These are phyloP conservation scores for Lecanicillium sp. DNA, from an alignment of 2,329 filamentous ascomycete genomes.

Conservation along the genomic window DNA sequence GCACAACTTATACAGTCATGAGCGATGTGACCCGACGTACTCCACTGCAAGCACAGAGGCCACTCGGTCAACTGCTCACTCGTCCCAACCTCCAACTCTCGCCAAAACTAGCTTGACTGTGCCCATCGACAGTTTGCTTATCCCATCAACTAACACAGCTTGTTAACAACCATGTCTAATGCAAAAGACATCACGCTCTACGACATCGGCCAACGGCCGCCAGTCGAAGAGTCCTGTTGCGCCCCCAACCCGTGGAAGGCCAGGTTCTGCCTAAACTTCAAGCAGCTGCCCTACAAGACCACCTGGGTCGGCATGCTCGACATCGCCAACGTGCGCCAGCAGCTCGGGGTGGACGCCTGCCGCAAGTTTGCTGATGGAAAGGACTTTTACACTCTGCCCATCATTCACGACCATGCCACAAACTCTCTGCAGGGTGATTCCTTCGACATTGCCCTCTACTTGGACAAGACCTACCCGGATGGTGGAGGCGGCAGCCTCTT, in stretches of 20 bases:
- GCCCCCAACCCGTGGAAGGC: constrained; percentile 29
- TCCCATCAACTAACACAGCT: not conserved
- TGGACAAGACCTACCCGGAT: constrained; percentile 46
- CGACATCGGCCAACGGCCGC: constrained; percentile 34
- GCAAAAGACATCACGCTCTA: constrained; percentile 30
- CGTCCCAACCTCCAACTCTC: too few relatives aligned
- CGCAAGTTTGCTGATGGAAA: constrained; percentile 51
- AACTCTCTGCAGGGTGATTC: constrained; percentile 49
- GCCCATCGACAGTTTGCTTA: too few relatives aligned
- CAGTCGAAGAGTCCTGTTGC: constrained; percentile 21
- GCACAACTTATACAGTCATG: too few relatives aligned
- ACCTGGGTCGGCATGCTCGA: constrained; percentile 48
- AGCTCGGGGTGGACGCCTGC: constrained; percentile 40
- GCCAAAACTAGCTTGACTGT: too few relatives aligned
- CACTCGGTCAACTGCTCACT: too few relatives aligned
- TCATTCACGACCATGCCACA: constrained; percentile 43
- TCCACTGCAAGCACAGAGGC: too few relatives aligned
- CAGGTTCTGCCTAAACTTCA: constrained; percentile 38
- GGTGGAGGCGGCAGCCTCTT: constrained; percentile 43
- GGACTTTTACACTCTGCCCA: constrained; percentile 55
- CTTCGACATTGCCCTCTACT: constrained; percentile 58
- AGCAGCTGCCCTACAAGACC: constrained; percentile 28
- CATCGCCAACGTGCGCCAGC: constrained; percentile 40
- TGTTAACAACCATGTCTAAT: not conserved
- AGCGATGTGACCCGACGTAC: too few relatives aligned